Percentiles rank a stretch among this genome's conserved stretches.
These are phyloP conservation scores for Lotus japonicus DNA, from an alignment of 306 rosid species.

Conservation along the genomic window DNA sequence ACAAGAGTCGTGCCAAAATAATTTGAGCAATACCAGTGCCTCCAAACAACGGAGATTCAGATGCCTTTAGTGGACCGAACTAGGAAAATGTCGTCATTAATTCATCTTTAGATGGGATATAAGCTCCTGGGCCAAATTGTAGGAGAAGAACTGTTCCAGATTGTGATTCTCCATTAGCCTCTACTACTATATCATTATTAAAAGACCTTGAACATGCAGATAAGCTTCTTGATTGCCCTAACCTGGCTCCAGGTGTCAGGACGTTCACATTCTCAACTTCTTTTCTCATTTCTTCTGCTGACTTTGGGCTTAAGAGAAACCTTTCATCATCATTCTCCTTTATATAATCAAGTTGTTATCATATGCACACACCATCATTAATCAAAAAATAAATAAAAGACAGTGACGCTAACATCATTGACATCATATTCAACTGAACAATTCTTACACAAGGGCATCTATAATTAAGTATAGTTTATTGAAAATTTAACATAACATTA, in stretches of 20 bases:
- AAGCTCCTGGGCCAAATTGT: conserved; percentile 47
- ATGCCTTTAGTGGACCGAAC: conserved; percentile 73
- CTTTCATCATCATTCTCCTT: no score
- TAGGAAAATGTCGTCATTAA: conserved; percentile 49
- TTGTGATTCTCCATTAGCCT: conserved; percentile 34
- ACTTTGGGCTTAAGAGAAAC: no score
- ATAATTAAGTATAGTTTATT: no score
- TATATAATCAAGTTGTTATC: no score
- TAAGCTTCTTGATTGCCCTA: conserved; percentile 14
- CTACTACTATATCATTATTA: conserved; percentile 27
- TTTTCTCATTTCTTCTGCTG: no score
- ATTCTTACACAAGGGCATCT: no score
- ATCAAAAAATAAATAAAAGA: no score
- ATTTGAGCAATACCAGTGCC: conserved; percentile 46
- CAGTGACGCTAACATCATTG: no score
- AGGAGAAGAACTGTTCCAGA: conserved; percentile 52
- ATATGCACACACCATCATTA: no score
- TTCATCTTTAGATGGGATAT: conserved; percentile 64
- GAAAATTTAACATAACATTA: no score
- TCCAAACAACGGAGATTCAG: conserved; percentile 42
- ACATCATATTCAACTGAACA: no score
- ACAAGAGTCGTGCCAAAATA: conserved; percentile 52
- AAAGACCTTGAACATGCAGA: conserved; percentile 17
- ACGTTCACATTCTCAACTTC: conserved; percentile 29
- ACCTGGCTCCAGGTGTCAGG: conserved; percentile 23